A percentile compares a stretch with the other conserved stretches of the same genome.
Conservation (phyloP, 2,329 filamentous ascomycete genomes). For the Orbilia oligospora region DNA sequence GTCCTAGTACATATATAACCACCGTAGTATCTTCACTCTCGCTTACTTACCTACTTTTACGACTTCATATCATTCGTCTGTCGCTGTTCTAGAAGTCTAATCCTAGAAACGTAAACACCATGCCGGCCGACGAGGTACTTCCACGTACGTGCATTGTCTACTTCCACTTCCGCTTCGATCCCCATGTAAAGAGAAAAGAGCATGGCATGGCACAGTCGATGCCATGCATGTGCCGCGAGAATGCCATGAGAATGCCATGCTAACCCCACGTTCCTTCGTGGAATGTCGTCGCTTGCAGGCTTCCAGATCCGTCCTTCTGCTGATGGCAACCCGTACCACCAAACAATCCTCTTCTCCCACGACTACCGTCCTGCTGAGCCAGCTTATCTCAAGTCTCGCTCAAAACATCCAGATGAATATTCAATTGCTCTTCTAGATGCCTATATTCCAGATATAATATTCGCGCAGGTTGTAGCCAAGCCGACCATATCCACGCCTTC, state of each 20-base stretch:
- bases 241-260: slow-evolving; percentile 3
- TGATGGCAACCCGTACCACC: slow-evolving; percentile 67
- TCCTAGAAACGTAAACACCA: slow-evolving; percentile 26
- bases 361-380: slow-evolving; percentile 85
- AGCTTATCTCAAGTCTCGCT: slow-evolving; percentile 81
- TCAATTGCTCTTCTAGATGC: slow-evolving; percentile 88
- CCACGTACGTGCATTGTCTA: slow-evolving; percentile 45
- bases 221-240: slow-evolving; percentile 10
- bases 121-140: slow-evolving; percentile 57
- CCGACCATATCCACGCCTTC: slow-evolving; percentile 89
- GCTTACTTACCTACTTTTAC: slow-evolving; percentile 1
- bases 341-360: slow-evolving; percentile 74
- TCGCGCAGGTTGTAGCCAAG: slow-evolving; percentile 85
- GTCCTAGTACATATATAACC: background rate
- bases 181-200: background rate
- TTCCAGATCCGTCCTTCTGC: slow-evolving; percentile 64
- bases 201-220: background rate
- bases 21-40: background rate
- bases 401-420: slow-evolving; percentile 87
- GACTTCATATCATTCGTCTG: slow-evolving; percentile 11
- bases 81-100: slow-evolving; percentile 7
- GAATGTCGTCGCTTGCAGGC: slow-evolving; percentile 46
- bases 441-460: slow-evolving; percentile 83
- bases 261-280: slow-evolving; percentile 14
- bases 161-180: background rate